Evolutionary conservation across 2,329 filamentous ascomycete species (phyloP), one percentile per base, ranked within the genome.

Genomic region (Clonostachys rosea): DNA sequence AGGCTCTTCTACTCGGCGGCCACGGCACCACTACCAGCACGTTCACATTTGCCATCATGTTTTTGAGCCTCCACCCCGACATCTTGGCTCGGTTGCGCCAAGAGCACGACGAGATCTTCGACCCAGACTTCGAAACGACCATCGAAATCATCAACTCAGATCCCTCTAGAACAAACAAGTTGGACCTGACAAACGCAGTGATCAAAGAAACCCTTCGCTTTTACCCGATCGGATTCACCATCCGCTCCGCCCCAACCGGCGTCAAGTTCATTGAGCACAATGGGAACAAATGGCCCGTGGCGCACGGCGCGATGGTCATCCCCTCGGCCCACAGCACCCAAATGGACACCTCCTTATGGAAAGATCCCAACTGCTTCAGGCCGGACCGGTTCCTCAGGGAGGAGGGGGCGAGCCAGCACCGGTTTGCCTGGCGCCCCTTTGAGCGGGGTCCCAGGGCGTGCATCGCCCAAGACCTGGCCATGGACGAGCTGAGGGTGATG

Each of bases 151-250:
- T 71, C 12, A 58, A 72, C 4, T 59, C 64, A 13, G 58, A 73
- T 5, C 71, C 75, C 1, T 59, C 67, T 30, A 62, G 71, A 5
- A 61, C 82, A 44, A 75, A 75, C 52, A 61, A 69, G 10, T 63
- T 83, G 5, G 62, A 65, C 0, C 81, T 78, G 52, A 78, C 76
- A 1, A 64, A 62, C 5, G 76, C 74, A n/a, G 69, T 79, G 5
- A 69, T 80, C 48, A 77, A 78, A 49, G 80, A 83, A 56, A 63
- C 69, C 0, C 64, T 82, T 1, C 68, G 78, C 3, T 54, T 81
- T 13, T 77, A 71, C 49, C 76, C 77, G 0, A 67, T 76, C 3
- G 74, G 49, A 59, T 67, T 64, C 34, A 65, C 68, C 2, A 59
- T 70, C n/a, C 66, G 74, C 14, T 44, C 51, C 5, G 66, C 63